phyloP scores from a whole-genome alignment of 225 moss, liverwort and hornwort genomes.

The Polytrichum commune region DNA sequence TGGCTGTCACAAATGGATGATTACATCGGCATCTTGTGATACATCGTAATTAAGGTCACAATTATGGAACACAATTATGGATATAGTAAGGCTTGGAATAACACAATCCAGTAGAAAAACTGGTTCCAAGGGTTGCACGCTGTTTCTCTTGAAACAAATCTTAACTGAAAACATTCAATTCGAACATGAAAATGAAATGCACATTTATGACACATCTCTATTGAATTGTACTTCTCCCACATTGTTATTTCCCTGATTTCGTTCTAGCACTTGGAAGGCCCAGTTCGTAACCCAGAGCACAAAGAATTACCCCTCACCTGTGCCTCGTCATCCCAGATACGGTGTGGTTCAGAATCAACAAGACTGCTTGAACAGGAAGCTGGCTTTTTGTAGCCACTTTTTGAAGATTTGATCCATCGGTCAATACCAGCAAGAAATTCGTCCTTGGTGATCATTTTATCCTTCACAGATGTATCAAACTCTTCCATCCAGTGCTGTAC shows the following conservation, averaged over 20 bases:
- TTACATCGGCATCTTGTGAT: background rate
- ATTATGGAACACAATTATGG: too few species aligned
- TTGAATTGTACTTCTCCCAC: background rate
- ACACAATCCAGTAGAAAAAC: too few species aligned
- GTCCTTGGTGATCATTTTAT: constrained; percentile 27
- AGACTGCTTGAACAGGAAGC: background rate
- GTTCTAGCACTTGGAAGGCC: background rate
- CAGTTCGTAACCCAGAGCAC: background rate
- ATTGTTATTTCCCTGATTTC: background rate
- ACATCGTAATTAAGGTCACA: too few species aligned
- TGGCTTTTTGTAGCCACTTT: constrained; percentile 10
- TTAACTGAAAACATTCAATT: background rate
- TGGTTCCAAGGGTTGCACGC: too few species aligned
- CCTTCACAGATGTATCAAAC: constrained; percentile 52
- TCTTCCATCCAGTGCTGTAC: constrained; percentile 68
- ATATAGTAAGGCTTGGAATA: too few species aligned
- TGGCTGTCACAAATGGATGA: background rate
- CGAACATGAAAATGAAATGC: background rate
- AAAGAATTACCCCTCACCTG: constrained; percentile 15
- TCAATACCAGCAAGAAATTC: constrained; percentile 72
- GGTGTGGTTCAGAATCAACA: constrained; percentile 7
- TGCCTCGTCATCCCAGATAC: constrained; percentile 37
- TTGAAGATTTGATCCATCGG: constrained; percentile 52
- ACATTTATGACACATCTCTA: too few species aligned
- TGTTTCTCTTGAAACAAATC: background rate